Percentiles rank a stretch among this genome's conserved stretches.
Conservation (phyloP, 441 rosid species). For the Erodium trifolium region DNA sequence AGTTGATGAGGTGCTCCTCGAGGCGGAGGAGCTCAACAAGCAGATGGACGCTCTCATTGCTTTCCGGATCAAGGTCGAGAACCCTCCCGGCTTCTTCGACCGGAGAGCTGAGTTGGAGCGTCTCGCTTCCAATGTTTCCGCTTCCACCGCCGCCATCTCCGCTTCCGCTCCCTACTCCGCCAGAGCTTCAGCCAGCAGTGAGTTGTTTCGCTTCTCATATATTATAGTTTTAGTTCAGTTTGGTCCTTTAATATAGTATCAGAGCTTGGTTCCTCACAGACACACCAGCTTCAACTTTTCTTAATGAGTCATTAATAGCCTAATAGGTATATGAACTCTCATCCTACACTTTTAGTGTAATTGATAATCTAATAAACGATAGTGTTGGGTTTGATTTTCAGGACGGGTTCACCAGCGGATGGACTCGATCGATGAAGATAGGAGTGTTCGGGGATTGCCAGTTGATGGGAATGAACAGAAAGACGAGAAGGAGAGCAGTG, state of each 20-base stretch:
- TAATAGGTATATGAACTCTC: no score
- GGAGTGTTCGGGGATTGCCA: neutral
- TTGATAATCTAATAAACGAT: no score
- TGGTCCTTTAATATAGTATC: no score
- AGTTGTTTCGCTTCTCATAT: neutral
- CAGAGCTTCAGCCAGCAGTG: constrained; percentile 18
- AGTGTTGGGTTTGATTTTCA: neutral
- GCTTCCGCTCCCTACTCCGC: constrained; percentile 45
- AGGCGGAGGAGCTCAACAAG: constrained; percentile 39
- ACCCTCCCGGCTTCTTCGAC: constrained; percentile 38
- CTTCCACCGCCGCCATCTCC: constrained; percentile 33
- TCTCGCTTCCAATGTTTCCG: constrained; percentile 28
- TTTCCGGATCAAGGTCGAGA: constrained; percentile 50
- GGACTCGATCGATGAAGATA: neutral
- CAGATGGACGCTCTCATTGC: constrained; percentile 20
- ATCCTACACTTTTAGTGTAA: no score
- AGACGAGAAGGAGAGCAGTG: neutral
- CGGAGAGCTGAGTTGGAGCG: constrained; percentile 39
- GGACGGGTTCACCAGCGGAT: neutral
- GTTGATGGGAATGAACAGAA: neutral
- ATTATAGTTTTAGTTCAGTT: no score
- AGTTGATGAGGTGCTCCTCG: constrained; percentile 53
- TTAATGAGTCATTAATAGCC: no score
- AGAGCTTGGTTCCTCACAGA: no score
- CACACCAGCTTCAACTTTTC: no score